These are phyloP conservation scores for Coccomyxa subellipsoidea DNA, from an alignment of 163 green algal genomes.

Conservation along the genomic window DNA sequence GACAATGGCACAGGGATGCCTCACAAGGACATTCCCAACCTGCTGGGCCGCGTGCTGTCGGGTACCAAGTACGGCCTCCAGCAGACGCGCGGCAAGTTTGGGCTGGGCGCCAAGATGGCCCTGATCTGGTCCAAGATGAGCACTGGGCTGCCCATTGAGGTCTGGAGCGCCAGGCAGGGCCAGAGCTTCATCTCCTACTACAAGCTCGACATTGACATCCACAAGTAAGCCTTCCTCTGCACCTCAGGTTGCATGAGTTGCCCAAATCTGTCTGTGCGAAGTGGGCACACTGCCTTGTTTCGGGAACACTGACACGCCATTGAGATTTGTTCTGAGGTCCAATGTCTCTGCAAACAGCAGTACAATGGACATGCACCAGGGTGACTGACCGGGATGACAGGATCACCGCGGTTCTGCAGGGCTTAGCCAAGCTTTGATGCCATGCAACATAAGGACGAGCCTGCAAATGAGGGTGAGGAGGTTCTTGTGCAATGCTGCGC, in stretches of 20 bases:
- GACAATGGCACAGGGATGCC: slow-evolving; percentile 95
- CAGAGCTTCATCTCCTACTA: slow-evolving; percentile 67
- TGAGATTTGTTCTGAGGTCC: no score
- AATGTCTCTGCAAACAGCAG: no score
- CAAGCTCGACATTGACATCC: slow-evolving; percentile 93
- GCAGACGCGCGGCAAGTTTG: slow-evolving; percentile 95
- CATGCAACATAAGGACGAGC: not conserved
- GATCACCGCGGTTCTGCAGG: no score
- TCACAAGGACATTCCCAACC: slow-evolving; percentile 91
- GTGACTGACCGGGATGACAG: no score
- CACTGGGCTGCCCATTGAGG: slow-evolving; percentile 90
- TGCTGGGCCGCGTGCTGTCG: slow-evolving; percentile 87
- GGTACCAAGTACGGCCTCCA: slow-evolving; percentile 96
- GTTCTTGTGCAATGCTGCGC: slow-evolving; percentile 2
- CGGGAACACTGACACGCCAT: no score
- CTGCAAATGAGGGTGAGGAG: not conserved
- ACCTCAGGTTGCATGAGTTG: no score
- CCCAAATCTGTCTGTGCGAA: no score
- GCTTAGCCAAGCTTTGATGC: no score
- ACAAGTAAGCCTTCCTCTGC: slow-evolving; percentile 51
- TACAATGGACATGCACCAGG: no score
- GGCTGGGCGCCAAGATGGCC: slow-evolving; percentile 97
- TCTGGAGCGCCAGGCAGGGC: slow-evolving; percentile 55
- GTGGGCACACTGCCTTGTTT: no score
- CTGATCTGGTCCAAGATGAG: slow-evolving; percentile 98